Evolutionary conservation across 2,329 filamentous ascomycete genomes (phyloP), one percentile per base, ranked within the genome.

Genomic region (Alternaria tenuissima): DNA sequence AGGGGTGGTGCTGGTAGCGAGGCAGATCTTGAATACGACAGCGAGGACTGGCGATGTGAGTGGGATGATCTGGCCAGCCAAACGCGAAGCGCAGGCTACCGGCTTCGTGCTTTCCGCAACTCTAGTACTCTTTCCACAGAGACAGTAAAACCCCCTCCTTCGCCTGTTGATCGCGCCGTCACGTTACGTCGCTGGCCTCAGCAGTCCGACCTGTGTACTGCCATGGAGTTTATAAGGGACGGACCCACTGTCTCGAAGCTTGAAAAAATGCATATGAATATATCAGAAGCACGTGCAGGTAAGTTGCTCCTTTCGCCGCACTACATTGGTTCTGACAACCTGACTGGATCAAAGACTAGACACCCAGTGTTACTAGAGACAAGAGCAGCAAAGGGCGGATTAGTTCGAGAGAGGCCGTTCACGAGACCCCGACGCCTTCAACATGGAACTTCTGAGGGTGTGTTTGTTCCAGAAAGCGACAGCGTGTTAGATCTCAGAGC

Each of bases 31-130:
- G 8, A 41, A 2, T 9, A 34, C 43, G 43, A 44, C 11, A 22
- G n/a, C 9, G 39, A 48, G 11, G 47, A 57, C 7, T 62, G 59
- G 55, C 39, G 5, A 34, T 16, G 24, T 4, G 59, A 58, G n/a
- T 62, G 51, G 59, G 12, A 47, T 6, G 2, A 55, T 20, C 34
- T 58, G 14, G 51, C 51, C 7, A n/a, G 5, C 11, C 51, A 41
- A 36, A 47, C 38, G 7, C 55, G 43, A 18, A 32, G 22, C n/a
- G 38, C 43, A n/a, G n/a, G n/a, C 3, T 22, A 12, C 12, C 39
- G n/a, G 16, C 43, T 24, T 18, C 44, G 38, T 7, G 38, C 43
- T 3, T 51, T 55, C 6, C 57, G 57, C 3, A 55, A 59, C 26
- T 59, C 51, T 6, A 54, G 38, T 18, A 52, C 52, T 7, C 26